Conservation (phyloP, 441 rosid genomes). For the Populus hybrid region DNA sequence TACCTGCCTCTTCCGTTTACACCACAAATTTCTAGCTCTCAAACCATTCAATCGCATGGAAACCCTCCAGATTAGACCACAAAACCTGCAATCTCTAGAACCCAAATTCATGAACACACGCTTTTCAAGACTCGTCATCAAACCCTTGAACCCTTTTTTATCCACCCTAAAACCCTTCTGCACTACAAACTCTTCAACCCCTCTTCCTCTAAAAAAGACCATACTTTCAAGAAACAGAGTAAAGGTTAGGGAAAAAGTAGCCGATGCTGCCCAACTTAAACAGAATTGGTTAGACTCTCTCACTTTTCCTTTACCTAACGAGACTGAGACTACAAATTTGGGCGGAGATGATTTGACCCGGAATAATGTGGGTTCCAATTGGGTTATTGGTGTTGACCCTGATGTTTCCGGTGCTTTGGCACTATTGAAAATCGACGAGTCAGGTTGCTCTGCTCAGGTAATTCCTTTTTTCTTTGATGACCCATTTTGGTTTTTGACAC, state of each 20-base stretch:
- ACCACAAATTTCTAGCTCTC: not conserved
- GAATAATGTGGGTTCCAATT: constrained; percentile 32
- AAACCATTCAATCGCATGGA: constrained; percentile 4
- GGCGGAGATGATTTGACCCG: constrained; percentile 7
- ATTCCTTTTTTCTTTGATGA: not conserved
- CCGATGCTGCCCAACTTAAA: constrained; percentile 45
- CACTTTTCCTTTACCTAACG: constrained; percentile 38
- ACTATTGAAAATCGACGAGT: constrained; percentile 42
- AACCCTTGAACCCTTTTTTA: not conserved
- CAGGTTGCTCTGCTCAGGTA: constrained; percentile 65
- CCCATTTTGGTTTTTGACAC: not conserved
- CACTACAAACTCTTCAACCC: not conserved
- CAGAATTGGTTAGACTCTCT: constrained; percentile 74
- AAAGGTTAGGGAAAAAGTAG: constrained; percentile 27
- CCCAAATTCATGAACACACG: constrained; percentile 16
- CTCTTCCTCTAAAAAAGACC: not conserved
- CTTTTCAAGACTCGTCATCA: not conserved
- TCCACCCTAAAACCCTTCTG: constrained; percentile 3
- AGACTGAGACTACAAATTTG: not conserved
- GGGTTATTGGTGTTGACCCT: constrained; percentile 78
- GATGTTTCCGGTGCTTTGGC: constrained; percentile 82
- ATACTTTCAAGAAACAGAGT: not conserved
- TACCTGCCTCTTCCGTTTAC: not conserved
- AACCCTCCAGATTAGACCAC: constrained; percentile 11
- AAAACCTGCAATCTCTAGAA: not conserved